Conservation (phyloP, 2,329 filamentous ascomycete genomes). For the Peltaster fructicola region DNA sequence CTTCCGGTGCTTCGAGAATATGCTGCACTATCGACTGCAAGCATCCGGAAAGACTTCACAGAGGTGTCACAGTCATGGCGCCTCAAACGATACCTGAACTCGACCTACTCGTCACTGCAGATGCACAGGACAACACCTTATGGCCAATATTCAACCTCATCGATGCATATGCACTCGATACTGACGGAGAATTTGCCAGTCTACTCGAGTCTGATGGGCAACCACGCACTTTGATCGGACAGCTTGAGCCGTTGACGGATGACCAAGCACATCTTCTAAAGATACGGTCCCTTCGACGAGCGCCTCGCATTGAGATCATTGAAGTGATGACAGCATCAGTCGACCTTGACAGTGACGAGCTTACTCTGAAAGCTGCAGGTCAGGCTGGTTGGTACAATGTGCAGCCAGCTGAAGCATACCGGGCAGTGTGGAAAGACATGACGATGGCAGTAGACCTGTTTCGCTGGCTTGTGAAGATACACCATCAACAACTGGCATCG, state of each 20-base stretch:
- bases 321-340: conserved; percentile 30
- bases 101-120: conserved; percentile 24
- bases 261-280: conserved; percentile 18
- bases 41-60: too few relatives aligned
- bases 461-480: conserved; percentile 39
- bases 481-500: conserved; percentile 18
- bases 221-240: conserved; percentile 44
- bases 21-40: too few relatives aligned
- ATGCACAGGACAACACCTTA: conserved; percentile 25
- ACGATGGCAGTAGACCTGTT: conserved; percentile 46
- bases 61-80: conserved; percentile 17
- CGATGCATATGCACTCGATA: conserved; percentile 40
- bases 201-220: conserved; percentile 42
- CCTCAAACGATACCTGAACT: conserved; percentile 12
- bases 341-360: conserved; percentile 36
- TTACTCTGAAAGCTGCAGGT: conserved; percentile 49
- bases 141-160: conserved; percentile 46
- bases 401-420: conserved; percentile 39
- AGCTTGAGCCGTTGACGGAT: conserved; percentile 33
- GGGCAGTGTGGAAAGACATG: conserved; percentile 39
- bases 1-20: too few relatives aligned
- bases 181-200: conserved; percentile 34
- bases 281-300: conserved; percentile 1
- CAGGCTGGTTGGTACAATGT: conserved; percentile 53
- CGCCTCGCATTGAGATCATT: conserved; percentile 28